Conservation (phyloP, 2,329 filamentous ascomycete genomes). For the Penicillium sp. region DNA sequence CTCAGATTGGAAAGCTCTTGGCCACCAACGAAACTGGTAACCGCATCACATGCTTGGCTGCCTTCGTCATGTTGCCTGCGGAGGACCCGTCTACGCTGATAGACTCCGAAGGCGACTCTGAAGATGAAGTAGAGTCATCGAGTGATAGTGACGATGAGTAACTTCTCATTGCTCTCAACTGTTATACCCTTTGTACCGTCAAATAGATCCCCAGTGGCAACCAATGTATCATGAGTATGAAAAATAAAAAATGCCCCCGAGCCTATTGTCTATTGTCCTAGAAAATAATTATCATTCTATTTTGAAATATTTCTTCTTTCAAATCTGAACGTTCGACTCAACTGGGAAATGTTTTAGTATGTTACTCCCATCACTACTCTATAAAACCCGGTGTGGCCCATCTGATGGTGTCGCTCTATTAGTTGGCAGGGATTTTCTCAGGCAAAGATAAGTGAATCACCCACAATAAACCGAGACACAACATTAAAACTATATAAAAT, state of each 20-base stretch:
- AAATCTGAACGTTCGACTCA: neutral
- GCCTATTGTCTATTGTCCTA: neutral
- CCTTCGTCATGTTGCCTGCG: constrained; percentile 77
- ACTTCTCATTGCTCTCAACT: constrained; percentile 16
- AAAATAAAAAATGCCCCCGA: neutral
- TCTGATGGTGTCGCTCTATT: neutral
- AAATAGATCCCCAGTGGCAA: constrained; percentile 11
- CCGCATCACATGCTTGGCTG: constrained; percentile 82
- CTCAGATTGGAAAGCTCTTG: constrained; percentile 64
- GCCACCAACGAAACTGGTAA: constrained; percentile 82
- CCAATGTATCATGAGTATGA: constrained; percentile 17
- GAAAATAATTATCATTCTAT: neutral
- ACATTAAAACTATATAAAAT: neutral
- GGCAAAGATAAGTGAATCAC: neutral
- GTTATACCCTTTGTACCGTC: constrained; percentile 29
- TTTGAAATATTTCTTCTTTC: neutral
- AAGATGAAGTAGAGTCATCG: constrained; percentile 38
- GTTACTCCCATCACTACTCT: neutral
- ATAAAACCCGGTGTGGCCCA: neutral
- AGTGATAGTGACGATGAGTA: constrained; percentile 34
- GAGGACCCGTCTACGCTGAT: constrained; percentile 55
- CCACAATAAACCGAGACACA: constrained; percentile 1
- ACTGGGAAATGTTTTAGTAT: neutral
- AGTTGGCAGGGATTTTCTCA: neutral
- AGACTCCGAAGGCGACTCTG: constrained; percentile 54